A percentile compares a stretch with the other conserved stretches of the same genome.
phyloP scores from a whole-genome alignment of 2,329 filamentous ascomycete species.

The Cytospora mali region DNA sequence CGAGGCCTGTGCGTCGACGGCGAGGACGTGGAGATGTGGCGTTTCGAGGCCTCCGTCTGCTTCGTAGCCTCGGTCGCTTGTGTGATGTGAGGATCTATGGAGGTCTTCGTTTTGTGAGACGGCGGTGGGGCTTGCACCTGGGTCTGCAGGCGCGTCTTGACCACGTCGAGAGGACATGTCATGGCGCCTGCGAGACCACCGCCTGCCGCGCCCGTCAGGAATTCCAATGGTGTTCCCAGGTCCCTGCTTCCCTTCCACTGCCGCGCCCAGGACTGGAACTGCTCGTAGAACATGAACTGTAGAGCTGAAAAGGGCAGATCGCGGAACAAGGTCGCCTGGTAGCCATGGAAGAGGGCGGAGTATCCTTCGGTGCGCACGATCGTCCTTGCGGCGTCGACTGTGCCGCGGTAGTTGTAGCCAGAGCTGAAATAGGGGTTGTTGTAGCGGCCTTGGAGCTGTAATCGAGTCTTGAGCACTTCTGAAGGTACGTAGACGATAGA shows the following conservation, averaged over 20 bases:
- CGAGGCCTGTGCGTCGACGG: constrained; percentile 81
- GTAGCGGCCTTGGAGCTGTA: constrained; percentile 91
- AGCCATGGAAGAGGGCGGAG: constrained; percentile 90
- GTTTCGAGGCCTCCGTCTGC: constrained; percentile 55
- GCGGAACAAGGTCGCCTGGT: constrained; percentile 91
- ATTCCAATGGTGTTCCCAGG: constrained; percentile 82
- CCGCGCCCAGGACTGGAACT: constrained; percentile 82
- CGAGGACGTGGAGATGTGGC: constrained; percentile 85
- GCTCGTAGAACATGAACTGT: constrained; percentile 98
- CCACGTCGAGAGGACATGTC: constrained; percentile 94
- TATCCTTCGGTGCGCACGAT: constrained; percentile 84
- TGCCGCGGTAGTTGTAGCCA: constrained; percentile 93
- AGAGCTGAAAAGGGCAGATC: constrained; percentile 95
- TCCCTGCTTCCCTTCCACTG: constrained; percentile 77
- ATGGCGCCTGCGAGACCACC: constrained; percentile 92
- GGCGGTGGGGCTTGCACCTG: constrained; percentile 58
- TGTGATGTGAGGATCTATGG: constrained; percentile 27
- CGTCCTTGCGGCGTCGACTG: constrained; percentile 79
- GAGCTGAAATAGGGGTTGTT: constrained; percentile 94
- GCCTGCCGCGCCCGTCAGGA: constrained; percentile 84
- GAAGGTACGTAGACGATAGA: constrained; percentile 95
- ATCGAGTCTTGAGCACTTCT: constrained; percentile 94
- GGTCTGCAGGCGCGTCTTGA: constrained; percentile 95
- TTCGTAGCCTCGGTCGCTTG: constrained; percentile 36
- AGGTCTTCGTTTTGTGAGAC: constrained; percentile 25